Conservation (phyloP, 2,329 filamentous ascomycete genomes). For the Coleophoma crateriformis region DNA sequence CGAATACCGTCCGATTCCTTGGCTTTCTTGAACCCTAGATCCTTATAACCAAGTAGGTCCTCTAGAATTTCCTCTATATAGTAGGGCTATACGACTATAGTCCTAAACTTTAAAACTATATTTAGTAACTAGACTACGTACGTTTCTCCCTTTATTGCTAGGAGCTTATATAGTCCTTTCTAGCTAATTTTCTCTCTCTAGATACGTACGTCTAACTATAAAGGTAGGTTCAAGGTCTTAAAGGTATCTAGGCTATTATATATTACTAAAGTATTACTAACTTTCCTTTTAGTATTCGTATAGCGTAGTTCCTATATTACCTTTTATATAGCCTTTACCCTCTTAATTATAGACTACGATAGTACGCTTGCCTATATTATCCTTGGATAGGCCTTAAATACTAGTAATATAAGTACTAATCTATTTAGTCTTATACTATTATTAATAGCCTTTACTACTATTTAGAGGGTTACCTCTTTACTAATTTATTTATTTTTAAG, state of each 20-base stretch:
- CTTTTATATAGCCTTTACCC: not conserved
- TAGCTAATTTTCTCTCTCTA: not conserved
- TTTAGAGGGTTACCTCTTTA: no score
- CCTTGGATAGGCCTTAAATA: no score
- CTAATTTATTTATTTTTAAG: no score
- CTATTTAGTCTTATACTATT: no score
- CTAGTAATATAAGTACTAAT: no score
- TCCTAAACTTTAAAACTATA: not conserved
- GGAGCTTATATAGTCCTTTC: not conserved
- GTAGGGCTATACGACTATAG: not conserved
- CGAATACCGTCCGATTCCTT: no score
- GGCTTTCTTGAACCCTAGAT: not conserved
- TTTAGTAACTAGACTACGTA: not conserved
- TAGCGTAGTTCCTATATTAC: no score
- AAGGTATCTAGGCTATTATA: no score
- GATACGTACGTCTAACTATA: not conserved
- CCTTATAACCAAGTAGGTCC: not conserved
- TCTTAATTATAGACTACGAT: not conserved
- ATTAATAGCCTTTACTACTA: no score
- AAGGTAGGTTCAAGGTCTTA: not conserved
- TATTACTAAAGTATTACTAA: not conserved
- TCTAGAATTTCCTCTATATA: no score
- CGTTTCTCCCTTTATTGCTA: not conserved
- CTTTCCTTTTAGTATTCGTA: no score
- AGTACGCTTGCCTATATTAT: no score